A percentile compares a stretch with the other conserved stretches of the same genome.
phyloP scores from a whole-genome alignment of 106 monocot species.

The Dendrobium nobile region DNA sequence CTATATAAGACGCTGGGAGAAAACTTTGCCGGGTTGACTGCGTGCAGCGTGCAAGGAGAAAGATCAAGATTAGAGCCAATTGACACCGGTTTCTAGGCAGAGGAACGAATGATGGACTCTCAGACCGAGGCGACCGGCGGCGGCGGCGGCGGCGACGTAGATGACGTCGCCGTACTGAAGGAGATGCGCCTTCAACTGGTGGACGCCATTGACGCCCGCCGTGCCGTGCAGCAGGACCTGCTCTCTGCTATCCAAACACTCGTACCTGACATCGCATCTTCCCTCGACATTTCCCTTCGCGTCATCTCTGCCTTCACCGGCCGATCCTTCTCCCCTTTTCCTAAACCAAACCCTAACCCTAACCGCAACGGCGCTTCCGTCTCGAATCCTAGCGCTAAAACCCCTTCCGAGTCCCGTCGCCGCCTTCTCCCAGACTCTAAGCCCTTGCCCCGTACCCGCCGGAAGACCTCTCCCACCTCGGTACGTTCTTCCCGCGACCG shows the following conservation, averaged over 20 bases:
- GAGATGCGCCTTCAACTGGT: slow-evolving; percentile 39
- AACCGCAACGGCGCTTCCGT: slow-evolving; percentile 10
- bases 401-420: slow-evolving; percentile 17
- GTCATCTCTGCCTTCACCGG: slow-evolving; percentile 74
- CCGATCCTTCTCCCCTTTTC: slow-evolving; percentile 73
- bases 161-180: slow-evolving; percentile 37
- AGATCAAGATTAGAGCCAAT: too few relatives aligned
- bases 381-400: slow-evolving; percentile 6
- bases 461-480: slow-evolving; percentile 2
- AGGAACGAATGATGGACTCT: slow-evolving; percentile 10
- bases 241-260: slow-evolving; percentile 60
- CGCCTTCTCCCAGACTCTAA: slow-evolving; percentile 13
- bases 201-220: slow-evolving; percentile 39
- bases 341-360: slow-evolving; percentile 31
- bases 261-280: slow-evolving; percentile 61
- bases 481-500: slow-evolving; percentile 4
- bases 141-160: slow-evolving; percentile 15
- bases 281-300: slow-evolving; percentile 65
- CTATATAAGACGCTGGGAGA: too few relatives aligned
- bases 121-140: slow-evolving; percentile 12
- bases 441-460: slow-evolving; percentile 16
- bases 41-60: too few relatives aligned
- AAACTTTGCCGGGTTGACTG: too few relatives aligned
- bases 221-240: slow-evolving; percentile 37
- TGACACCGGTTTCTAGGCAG: neutral